Percentiles rank a stretch among this genome's conserved stretches.
phyloP scores from a whole-genome alignment of 805 yeast species.

The Yamadazyma sp. region DNA sequence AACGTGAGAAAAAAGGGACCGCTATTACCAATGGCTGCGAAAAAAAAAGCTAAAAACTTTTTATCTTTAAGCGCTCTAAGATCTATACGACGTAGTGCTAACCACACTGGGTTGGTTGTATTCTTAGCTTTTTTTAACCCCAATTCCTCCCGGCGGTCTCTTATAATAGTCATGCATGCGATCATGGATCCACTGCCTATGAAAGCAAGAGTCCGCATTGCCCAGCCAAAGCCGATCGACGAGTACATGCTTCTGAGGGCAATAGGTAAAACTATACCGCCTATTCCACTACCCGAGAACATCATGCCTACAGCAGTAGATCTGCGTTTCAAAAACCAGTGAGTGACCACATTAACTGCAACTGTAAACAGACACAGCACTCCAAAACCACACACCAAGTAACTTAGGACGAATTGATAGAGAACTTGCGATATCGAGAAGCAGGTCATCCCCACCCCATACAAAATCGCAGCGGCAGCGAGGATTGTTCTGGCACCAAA shows the following conservation, averaged over 20 bases:
- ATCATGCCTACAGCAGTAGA: constrained; percentile 59
- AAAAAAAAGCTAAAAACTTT: too few species aligned
- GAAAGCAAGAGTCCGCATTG: constrained; percentile 49
- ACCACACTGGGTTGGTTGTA: neutral
- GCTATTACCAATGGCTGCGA: too few species aligned
- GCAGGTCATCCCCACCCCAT: constrained; percentile 21
- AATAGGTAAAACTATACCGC: constrained; percentile 62
- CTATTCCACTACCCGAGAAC: constrained; percentile 65
- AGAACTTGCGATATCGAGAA: constrained; percentile 18
- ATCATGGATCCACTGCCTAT: constrained; percentile 25
- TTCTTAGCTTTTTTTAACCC: neutral
- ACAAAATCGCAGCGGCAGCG: constrained; percentile 14
- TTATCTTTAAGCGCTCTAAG: constrained; percentile 11
- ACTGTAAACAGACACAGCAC: constrained; percentile 61
- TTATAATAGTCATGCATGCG: constrained; percentile 24
- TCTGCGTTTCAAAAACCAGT: constrained; percentile 61
- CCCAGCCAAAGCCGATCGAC: constrained; percentile 56
- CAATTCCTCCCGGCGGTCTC: constrained; percentile 26
- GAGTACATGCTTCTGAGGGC: constrained; percentile 45
- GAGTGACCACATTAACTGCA: constrained; percentile 57
- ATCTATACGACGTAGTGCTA: neutral
- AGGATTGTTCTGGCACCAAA: constrained; percentile 21
- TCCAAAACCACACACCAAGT: constrained; percentile 57
- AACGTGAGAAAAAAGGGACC: constrained; percentile 43
- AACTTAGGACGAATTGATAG: constrained; percentile 63